phyloP scores from a whole-genome alignment of 768 basidiomycete species.

The Russula dissimulans region DNA sequence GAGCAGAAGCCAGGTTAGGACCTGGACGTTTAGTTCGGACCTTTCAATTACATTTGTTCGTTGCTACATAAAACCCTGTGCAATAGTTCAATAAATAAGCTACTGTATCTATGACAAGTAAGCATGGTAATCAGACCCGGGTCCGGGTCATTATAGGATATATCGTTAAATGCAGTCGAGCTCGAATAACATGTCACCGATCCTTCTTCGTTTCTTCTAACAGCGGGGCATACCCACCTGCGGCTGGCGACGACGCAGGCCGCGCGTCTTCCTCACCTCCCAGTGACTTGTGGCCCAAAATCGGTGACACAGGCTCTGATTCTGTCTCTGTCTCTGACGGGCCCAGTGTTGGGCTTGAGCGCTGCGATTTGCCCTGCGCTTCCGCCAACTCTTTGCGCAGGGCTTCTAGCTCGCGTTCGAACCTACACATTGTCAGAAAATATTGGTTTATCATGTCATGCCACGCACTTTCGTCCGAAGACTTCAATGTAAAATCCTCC shows the following conservation, averaged over 20 bases:
- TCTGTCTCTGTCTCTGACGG: slow-evolving; percentile 8
- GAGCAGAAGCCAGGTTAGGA: too few species aligned
- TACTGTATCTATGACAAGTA: background rate
- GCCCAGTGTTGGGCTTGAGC: slow-evolving; percentile 12
- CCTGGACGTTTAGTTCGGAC: too few species aligned
- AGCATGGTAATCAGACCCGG: background rate
- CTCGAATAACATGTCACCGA: background rate
- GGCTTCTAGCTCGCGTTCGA: slow-evolving; percentile 86
- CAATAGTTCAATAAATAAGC: background rate
- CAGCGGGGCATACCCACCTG: background rate
- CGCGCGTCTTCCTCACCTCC: background rate
- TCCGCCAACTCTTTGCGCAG: slow-evolving; percentile 86
- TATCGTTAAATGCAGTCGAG: background rate
- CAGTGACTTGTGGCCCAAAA: background rate
- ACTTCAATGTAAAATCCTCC: slow-evolving; percentile 95
- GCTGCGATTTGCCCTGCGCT: slow-evolving; percentile 24
- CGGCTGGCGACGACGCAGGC: background rate
- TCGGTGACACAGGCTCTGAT: slow-evolving; percentile 18
- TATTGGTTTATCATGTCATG: background rate
- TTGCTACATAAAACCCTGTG: background rate
- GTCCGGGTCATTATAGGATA: background rate
- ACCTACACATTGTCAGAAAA: slow-evolving; percentile 38
- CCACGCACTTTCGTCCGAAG: slow-evolving; percentile 85
- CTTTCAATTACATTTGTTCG: background rate
- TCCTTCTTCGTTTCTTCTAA: slow-evolving; percentile 6